Evolutionary conservation across 1,139 yeast genomes (phyloP).

Genomic region (Pichia sp.): DNA sequence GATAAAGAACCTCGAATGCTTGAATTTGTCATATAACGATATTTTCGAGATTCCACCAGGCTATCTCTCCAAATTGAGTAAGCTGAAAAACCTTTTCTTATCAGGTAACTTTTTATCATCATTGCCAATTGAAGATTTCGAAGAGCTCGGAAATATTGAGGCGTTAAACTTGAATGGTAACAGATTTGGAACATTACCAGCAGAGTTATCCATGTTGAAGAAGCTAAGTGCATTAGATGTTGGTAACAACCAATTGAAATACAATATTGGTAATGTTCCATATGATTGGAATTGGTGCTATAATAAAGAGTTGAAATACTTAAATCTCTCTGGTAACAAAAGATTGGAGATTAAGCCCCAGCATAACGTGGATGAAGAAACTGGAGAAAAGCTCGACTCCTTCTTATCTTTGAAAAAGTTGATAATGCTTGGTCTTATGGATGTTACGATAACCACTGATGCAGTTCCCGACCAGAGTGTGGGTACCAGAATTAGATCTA

Average conservation of each 20-base stretch:
- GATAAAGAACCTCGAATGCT: constrained; percentile 49
- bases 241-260: constrained; percentile 84
- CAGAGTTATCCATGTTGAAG: constrained; percentile 69
- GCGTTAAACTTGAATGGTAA: constrained; percentile 74
- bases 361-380: constrained; percentile 33
- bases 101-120: constrained; percentile 80
- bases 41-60: constrained; percentile 75
- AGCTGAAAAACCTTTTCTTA: constrained; percentile 61
- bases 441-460: constrained; percentile 81
- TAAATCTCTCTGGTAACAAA: constrained; percentile 89
- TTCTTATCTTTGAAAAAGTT: constrained; percentile 67
- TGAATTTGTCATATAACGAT: constrained; percentile 81
- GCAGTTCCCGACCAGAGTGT: constrained; percentile 84
- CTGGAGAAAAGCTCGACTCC: constrained; percentile 48
- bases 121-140: constrained; percentile 82
- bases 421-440: constrained; percentile 81
- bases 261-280: constrained; percentile 89
- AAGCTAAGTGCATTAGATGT: constrained; percentile 74
- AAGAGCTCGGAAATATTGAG: constrained; percentile 48
- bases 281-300: constrained; percentile 98
- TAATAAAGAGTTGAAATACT: constrained; percentile 66
- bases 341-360: constrained; percentile 78
- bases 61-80: constrained; percentile 49
- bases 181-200: constrained; percentile 79
- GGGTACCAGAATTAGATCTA: constrained; percentile 82